Evolutionary conservation across 345 rosid species (phyloP), one percentile per base, ranked within the genome.

Genomic region (Euphorbia peplus): DNA sequence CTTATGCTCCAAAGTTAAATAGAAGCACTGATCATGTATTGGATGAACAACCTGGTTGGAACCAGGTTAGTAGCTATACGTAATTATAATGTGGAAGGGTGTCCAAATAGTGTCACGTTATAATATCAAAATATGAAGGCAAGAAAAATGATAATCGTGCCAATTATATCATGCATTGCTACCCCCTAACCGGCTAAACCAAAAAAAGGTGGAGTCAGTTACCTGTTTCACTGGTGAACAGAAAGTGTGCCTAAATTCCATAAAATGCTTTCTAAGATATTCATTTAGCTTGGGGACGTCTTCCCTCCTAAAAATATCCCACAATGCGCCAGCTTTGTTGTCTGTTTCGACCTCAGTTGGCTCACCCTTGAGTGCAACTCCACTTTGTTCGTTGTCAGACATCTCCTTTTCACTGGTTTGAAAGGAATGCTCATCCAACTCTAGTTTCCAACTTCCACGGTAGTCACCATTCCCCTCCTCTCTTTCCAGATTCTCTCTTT

Each of bases 291-390:
- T 84, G 22, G 96, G 88, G 44, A 91, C 89, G 70, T 93, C 98
- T 71, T 88, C 87, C 75, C 96, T 91, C 71, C 91, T 84, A 72
- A 91, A 93, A 71, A 93, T 93, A 69, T 93, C 98, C 97, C 98
- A 93, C n/a, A 93, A 67, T 6, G 98, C 98, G 39, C 87, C 88
- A 0, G 80, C 86, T 1, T 63, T 71, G 64, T 70, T 73, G 35
- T 77, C 78, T 29, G 51, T 54, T 73, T 52, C 63, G 21, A 4
- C 28, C 11, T 28, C 28, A 4, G 15, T 15, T 19, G 21, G 37
- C n/a, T 7, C 9, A 60, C 60, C 26, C 35, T 58, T 32, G 26
- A 18, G 41, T 18, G 26, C 13, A 28, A 37, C 21, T 67, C 67
- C 74, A 42, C 63, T 72, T 3, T 4, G 29, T 55, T 77, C 75